These are phyloP conservation scores for Dactylellina parvicollis DNA, from an alignment of 2,329 filamentous ascomycete species.

Conservation along the genomic window DNA sequence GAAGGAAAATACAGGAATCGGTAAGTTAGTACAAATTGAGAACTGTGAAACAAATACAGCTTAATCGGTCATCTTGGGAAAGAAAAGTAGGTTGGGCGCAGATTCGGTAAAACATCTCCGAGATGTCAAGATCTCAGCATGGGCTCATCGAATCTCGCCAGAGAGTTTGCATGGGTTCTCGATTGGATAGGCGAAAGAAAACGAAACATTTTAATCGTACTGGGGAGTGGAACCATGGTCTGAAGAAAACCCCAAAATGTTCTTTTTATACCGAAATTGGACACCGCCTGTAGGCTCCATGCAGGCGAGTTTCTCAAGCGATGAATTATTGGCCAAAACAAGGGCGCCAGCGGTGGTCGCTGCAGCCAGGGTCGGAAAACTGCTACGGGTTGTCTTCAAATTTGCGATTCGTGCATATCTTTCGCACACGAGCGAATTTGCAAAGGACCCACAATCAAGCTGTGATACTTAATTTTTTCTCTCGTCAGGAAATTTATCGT, in stretches of 20 bases:
- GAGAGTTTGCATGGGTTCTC: constrained; percentile 4
- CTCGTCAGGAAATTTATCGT: no score
- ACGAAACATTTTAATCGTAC: neutral
- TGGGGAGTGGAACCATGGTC: neutral
- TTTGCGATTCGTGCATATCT: neutral
- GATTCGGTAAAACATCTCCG: constrained; percentile 3
- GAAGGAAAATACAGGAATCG: no score
- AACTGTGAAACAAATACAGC: no score
- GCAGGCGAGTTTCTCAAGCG: neutral
- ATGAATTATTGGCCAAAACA: constrained; percentile 21
- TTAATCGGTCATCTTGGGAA: neutral
- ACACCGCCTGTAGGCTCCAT: constrained; percentile 29
- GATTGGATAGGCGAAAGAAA: neutral
- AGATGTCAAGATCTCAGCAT: constrained; percentile 22
- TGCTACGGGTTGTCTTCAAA: no score
- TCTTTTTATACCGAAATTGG: constrained; percentile 24
- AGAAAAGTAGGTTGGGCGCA: constrained; percentile 2
- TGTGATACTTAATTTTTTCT: no score
- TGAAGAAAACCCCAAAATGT: neutral
- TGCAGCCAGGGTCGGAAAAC: no score
- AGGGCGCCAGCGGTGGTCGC: neutral
- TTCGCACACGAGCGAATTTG: no score
- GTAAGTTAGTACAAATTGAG: no score
- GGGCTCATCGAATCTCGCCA: neutral
- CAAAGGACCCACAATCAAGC: no score